These are phyloP conservation scores for Coemansia linderi DNA, from an alignment of 371 early-diverging fungal species.

Conservation along the genomic window DNA sequence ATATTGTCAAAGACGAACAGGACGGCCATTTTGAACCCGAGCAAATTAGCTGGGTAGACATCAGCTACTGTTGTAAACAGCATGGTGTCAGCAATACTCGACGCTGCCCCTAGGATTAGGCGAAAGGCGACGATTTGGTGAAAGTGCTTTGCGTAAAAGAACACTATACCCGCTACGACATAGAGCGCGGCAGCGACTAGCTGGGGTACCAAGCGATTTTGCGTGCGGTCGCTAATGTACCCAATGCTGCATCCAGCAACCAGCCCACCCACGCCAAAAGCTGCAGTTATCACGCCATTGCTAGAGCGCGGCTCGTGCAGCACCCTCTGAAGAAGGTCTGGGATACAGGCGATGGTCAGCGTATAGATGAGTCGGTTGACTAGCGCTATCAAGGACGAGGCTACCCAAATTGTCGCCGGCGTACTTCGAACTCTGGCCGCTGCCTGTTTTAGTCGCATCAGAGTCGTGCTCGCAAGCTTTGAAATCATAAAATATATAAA, in stretches of 20 bases:
- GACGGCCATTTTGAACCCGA: slow-evolving; percentile 44
- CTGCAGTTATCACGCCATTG: slow-evolving; percentile 46
- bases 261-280: slow-evolving; percentile 46
- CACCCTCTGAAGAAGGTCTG: slow-evolving; percentile 37
- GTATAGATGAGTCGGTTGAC: slow-evolving; percentile 48
- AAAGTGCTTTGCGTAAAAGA: slow-evolving; percentile 32
- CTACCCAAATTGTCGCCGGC: slow-evolving; percentile 41
- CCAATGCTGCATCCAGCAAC: slow-evolving; percentile 31
- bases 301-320: slow-evolving; percentile 41
- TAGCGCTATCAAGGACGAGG: slow-evolving; percentile 36
- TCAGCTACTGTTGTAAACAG: slow-evolving; percentile 51
- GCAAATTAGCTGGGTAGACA: slow-evolving; percentile 45
- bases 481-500: neutral
- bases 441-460: slow-evolving; percentile 17
- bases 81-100: slow-evolving; percentile 48
- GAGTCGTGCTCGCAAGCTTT: neutral
- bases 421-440: slow-evolving; percentile 31
- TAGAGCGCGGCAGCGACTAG: slow-evolving; percentile 33
- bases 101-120: slow-evolving; percentile 36
- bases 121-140: slow-evolving; percentile 43
- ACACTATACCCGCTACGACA: slow-evolving; percentile 30
- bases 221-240: slow-evolving; percentile 46
- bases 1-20: slow-evolving; percentile 49
- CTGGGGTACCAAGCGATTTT: slow-evolving; percentile 33
- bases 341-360: slow-evolving; percentile 47